These are phyloP conservation scores for Fusarium ramigenum DNA, from an alignment of 2,329 filamentous ascomycete species.

Conservation along the genomic window DNA sequence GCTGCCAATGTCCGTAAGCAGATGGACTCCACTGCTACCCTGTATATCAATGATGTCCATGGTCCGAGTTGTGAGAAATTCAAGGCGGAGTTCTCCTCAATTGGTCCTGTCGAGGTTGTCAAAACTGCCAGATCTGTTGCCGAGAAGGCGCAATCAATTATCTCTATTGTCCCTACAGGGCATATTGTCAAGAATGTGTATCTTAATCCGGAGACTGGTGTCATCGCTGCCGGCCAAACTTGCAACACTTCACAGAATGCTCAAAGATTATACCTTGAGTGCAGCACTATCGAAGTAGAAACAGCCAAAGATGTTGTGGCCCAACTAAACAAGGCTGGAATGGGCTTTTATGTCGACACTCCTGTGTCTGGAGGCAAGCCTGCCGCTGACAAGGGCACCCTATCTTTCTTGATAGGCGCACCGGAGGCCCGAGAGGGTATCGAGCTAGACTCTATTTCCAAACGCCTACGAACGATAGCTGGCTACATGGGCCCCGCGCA, in stretches of 20 bases:
- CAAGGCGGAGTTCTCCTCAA: not conserved
- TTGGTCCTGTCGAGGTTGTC: not conserved
- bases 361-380: not conserved
- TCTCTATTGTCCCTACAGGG: constrained; percentile 6
- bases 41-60: not conserved
- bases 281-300: constrained; percentile 11
- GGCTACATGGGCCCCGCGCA: not conserved
- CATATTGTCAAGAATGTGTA: not conserved
- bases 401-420: not conserved
- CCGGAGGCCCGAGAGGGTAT: not conserved
- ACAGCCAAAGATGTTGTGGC: not conserved
- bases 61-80: not conserved
- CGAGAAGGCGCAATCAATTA: not conserved
- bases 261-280: not conserved
- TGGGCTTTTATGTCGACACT: not conserved
- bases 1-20: not conserved
- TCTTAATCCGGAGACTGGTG: not conserved
- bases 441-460: not conserved
- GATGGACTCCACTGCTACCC: not conserved
- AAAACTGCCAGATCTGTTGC: not conserved
- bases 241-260: not conserved
- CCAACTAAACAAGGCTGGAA: not conserved
- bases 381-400: not conserved
- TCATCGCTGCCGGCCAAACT: not conserved
- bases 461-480: not conserved